Conservation (phyloP, 345 rosid species). For the Nasturtium officinale region DNA sequence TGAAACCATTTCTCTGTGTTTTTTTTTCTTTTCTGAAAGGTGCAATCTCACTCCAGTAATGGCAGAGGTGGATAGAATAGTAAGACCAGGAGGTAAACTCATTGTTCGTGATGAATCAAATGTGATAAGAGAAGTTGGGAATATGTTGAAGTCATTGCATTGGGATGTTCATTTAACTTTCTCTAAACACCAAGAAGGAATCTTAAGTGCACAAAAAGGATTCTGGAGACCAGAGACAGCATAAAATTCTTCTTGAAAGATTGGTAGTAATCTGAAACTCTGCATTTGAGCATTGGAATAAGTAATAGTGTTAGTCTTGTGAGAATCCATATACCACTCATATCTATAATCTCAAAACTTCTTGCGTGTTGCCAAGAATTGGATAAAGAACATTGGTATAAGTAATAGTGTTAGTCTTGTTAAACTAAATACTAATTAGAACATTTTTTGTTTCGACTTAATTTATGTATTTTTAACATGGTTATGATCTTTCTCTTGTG, state of each 20-base stretch:
- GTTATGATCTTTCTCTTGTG: conserved; percentile 7
- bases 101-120: conserved; percentile 70
- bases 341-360: conserved; percentile 5
- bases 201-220: conserved; percentile 90
- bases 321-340: no score
- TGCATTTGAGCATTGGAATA: no score
- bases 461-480: neutral
- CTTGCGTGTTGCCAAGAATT: conserved; percentile 16
- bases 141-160: conserved; percentile 70
- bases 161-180: conserved; percentile 83
- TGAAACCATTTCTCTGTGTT: neutral
- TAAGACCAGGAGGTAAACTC: conserved; percentile 90
- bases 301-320: no score
- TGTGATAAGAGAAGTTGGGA: conserved; percentile 70
- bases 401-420: conserved; percentile 29
- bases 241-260: conserved; percentile 45
- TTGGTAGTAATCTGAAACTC: neutral
- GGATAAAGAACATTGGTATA: conserved; percentile 26
- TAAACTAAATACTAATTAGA: conserved; percentile 40
- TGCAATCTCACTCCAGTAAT: conserved; percentile 78
- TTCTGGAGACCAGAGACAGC: conserved; percentile 72
- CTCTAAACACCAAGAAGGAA: conserved; percentile 77
- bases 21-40: conserved; percentile 46
- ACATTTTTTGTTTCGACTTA: neutral
- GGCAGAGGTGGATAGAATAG: conserved; percentile 89